These are phyloP conservation scores for Speleostelium caveatum DNA, from an alignment of 78 protist genomes.

Conservation along the genomic window DNA sequence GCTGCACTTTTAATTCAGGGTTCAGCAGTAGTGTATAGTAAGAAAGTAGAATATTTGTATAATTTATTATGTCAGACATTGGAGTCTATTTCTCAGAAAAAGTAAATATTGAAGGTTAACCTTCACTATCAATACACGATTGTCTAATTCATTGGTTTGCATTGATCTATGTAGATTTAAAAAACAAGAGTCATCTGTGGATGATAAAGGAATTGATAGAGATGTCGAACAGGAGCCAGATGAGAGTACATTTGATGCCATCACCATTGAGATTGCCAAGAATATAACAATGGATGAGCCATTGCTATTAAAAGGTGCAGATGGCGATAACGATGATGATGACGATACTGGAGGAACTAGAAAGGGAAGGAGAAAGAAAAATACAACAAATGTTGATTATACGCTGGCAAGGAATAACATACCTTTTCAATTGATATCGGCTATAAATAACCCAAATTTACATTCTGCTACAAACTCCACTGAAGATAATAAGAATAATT, in stretches of 20 bases:
- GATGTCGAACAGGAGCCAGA: constrained; percentile 14
- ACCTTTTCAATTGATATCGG: no score
- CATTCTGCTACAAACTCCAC: neutral
- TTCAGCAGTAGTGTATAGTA: constrained; percentile 91
- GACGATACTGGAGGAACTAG: constrained; percentile 6
- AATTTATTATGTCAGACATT: constrained; percentile 84
- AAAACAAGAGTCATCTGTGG: constrained; percentile 46
- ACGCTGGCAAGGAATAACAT: no score
- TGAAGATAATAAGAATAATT: constrained; percentile 18
- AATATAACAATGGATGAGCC: neutral
- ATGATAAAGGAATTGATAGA: constrained; percentile 40
- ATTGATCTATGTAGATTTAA: constrained; percentile 29
- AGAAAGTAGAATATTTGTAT: constrained; percentile 93
- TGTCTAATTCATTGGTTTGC: no score
- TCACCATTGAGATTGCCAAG: no score
- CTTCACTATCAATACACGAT: neutral
- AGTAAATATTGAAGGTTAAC: neutral
- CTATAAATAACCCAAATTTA: no score
- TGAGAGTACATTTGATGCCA: constrained; percentile 55
- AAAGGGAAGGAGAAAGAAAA: neutral
- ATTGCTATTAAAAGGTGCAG: no score
- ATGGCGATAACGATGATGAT: constrained; percentile 36
- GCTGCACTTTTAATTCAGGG: constrained; percentile 96
- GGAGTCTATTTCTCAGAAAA: constrained; percentile 62
- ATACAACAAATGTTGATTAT: neutral